Evolutionary conservation across 441 rosid species (phyloP).

Genomic region (Populus tomentosa): DNA sequence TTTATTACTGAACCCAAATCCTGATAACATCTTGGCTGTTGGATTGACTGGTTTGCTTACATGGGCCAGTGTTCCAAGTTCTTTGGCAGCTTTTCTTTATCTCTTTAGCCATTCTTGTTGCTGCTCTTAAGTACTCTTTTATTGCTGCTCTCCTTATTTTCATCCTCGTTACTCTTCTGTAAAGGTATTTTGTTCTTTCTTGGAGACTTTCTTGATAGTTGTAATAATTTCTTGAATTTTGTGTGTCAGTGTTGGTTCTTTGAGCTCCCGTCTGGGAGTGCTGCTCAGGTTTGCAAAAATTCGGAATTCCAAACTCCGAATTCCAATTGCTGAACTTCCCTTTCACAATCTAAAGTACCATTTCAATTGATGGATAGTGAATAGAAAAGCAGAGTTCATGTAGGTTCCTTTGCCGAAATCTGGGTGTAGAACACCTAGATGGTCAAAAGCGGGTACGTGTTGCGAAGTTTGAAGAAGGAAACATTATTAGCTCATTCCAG

Average conservation of each 20-base stretch:
- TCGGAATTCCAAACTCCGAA: no score
- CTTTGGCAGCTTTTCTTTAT: conserved; percentile 63
- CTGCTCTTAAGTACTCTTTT: conserved; percentile 85
- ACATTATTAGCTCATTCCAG: neutral
- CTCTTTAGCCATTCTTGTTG: conserved; percentile 66
- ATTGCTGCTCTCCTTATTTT: conserved; percentile 74
- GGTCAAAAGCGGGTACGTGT: neutral
- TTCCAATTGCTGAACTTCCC: no score
- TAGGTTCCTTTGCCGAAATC: no score
- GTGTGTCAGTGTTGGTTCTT: no score
- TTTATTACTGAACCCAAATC: conserved; percentile 56
- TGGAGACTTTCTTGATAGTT: neutral
- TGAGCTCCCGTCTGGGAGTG: no score
- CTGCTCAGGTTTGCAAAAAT: no score
- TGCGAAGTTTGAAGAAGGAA: neutral
- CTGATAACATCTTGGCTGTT: conserved; percentile 68
- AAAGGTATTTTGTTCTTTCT: neutral
- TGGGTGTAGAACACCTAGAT: no score
- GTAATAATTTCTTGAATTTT: neutral
- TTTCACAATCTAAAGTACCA: no score
- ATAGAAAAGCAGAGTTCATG: no score
- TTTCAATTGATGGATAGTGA: no score
- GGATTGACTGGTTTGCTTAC: conserved; percentile 73
- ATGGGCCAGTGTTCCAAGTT: conserved; percentile 91
- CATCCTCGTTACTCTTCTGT: conserved; percentile 75